Evolutionary conservation across 2,329 filamentous ascomycete species (phyloP), one percentile per base, ranked within the genome.

Genomic region (Trichoderma lentiforme): DNA sequence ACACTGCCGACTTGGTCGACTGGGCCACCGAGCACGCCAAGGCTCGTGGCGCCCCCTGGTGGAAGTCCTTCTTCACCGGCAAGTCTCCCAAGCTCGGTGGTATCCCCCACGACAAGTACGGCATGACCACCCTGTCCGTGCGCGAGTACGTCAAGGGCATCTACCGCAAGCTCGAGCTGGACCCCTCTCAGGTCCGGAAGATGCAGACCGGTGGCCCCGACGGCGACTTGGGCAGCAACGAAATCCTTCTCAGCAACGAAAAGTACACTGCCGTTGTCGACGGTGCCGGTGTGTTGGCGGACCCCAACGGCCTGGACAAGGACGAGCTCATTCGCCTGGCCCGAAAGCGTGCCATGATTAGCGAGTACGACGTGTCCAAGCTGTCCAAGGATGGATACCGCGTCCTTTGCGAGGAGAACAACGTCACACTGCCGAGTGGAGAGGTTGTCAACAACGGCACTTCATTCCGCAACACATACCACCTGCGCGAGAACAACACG

Each of bases 41-140:
- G 67, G 85, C 86, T 73, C 91, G 96, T 77, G 94, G 94, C 60
- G 96, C 96, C 5, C 94, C 94, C 32, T 99, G 95, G 94, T 99
- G 96, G 96, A 99, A 99, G 87, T 99, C 96, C 0, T 99, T 99
- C 89, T 99, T 99, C 87, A 99, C 96, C 2, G 96, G 96, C 79
- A 99, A 99, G 88, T 97, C 94, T 76, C 96, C 94, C 68, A 96
- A 93, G 83, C 88, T 99, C 15, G 96, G 96, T 74, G 96, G 96
- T 80, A 99, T 99, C 76, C 96, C 96, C 47, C 96, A 99, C 82
- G 96, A 99, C 81, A 84, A 87, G 53, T 99, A 99, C 79, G 96
- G 96, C 78, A 99, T 99, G 96, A 99, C 96, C 1, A 98, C 96
- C 0, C 84, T 98, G 71, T 98, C 95, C 6, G 95, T 99, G 64